Evolutionary conservation across 1,139 yeast genomes (phyloP), one percentile per base, ranked within the genome.

Genomic region (Debaryomyces psychrophilus): DNA sequence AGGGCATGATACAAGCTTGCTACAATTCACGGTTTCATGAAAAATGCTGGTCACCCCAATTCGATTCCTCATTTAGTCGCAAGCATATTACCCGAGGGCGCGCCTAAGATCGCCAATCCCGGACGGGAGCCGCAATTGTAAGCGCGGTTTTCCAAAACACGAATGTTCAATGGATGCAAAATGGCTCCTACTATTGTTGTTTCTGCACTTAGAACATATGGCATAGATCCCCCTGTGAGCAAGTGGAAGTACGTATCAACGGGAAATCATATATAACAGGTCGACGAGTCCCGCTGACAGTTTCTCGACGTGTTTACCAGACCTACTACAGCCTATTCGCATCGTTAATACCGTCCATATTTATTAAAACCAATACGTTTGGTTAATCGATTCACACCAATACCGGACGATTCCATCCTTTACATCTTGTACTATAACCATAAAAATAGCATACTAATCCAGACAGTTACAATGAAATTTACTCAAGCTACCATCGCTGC

Each of bases 401-500:
- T 20, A 20, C 22, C 5, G 4, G 22, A 20, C 22, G 4, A 20
- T 4, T 20, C 20, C 48, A 53, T 11, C 18, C 28, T 29, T 43
- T 18, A 36, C 42, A 38, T 37, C 20, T 26, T 37, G 38, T 37
- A 43, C 25, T 28, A 37, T 37, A 43, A 27, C 7, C 9, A 27
- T 34, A 12, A 28, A 18, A 37, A 7, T 11, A 26, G 11, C 29
- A 44, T 37, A 47, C 52, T 28, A 36, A 33, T 47, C 45, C 45
- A 43, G 44, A 31, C 22, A 37, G 31, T 8, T 36, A 44, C 35
- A 41, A 70, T 70, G 75, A 69, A 66, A 57, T 63, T 69, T 44
- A 56, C 65, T 44, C 52, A 57, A 45, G 58, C 69, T 46, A 53
- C 68, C 45, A 50, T 68, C 22, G 59, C 68, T 49, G 69, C 70